A percentile compares a stretch with the other conserved stretches of the same genome.
Conservation (phyloP, 2,329 filamentous ascomycete genomes). For the Pseudogymnoascus sp. region DNA sequence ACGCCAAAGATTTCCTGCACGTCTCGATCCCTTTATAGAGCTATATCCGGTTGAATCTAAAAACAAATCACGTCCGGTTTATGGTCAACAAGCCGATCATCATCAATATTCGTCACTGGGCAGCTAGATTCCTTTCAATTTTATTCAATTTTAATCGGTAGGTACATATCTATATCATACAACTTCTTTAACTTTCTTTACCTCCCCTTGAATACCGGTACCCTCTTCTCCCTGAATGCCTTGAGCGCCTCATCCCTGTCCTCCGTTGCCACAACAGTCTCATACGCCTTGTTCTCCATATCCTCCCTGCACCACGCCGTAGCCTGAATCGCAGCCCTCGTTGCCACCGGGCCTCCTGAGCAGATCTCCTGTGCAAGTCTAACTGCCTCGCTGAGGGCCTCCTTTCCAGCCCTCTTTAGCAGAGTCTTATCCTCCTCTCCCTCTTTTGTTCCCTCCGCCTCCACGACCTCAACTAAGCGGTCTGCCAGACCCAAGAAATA, state of each 20-base stretch:
- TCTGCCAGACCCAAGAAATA: slow-evolving; percentile 90
- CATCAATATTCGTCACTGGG: neutral
- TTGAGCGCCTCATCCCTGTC: slow-evolving; percentile 82
- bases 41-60: neutral
- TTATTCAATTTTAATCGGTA: neutral
- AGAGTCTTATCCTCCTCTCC: slow-evolving; percentile 38
- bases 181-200: slow-evolving; percentile 24
- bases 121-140: neutral
- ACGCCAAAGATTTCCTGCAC: neutral
- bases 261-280: slow-evolving; percentile 72
- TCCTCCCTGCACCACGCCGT: slow-evolving; percentile 66
- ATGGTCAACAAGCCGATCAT: neutral
- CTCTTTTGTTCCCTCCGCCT: slow-evolving; percentile 42
- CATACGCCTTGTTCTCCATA: slow-evolving; percentile 83
- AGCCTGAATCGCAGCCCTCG: slow-evolving; percentile 72
- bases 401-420: slow-evolving; percentile 54
- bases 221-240: slow-evolving; percentile 76
- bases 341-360: slow-evolving; percentile 78
- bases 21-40: neutral
- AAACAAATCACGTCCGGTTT: neutral
- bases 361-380: slow-evolving; percentile 78
- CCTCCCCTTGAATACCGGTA: slow-evolving; percentile 58
- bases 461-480: slow-evolving; percentile 73
- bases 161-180: neutral
- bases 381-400: slow-evolving; percentile 69